Conservation (phyloP, 1,284 basidiomycete species). For the Pascua sp. region DNA sequence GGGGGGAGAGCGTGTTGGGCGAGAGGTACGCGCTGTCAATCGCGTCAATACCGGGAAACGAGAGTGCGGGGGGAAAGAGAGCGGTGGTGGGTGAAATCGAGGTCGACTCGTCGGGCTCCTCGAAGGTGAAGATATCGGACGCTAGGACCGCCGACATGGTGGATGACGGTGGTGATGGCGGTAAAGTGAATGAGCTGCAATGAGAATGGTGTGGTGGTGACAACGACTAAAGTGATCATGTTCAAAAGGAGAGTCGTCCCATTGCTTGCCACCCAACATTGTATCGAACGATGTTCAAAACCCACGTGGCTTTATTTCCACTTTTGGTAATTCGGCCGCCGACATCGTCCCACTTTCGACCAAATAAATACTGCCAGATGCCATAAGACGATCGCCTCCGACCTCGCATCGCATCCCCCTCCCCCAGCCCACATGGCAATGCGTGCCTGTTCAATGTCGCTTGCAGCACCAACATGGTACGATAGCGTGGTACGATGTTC, state of each 20-base stretch:
- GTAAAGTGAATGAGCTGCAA: neutral
- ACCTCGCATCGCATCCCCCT: neutral
- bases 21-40: slow-evolving; percentile 12
- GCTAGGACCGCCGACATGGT: slow-evolving; percentile 19
- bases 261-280: too few species aligned
- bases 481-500: neutral
- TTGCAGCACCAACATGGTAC: neutral
- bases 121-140: slow-evolving; percentile 23
- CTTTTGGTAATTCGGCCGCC: too few species aligned
- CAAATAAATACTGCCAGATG: too few species aligned
- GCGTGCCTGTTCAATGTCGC: neutral
- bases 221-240: too few species aligned
- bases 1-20: slow-evolving; percentile 12
- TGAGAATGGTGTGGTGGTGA: slow-evolving; percentile 1
- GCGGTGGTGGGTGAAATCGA: slow-evolving; percentile 22
- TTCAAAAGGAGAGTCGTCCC: too few species aligned
- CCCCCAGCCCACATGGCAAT: slow-evolving; percentile 4
- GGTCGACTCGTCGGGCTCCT: slow-evolving; percentile 17
- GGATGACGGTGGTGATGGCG: neutral
- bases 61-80: slow-evolving; percentile 28
- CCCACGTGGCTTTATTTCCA: too few species aligned
- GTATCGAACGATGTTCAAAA: too few species aligned
- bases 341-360: too few species aligned
- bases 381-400: too few species aligned
- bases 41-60: slow-evolving; percentile 19